Conservation (phyloP, 2,329 filamentous ascomycete genomes). For the Aotearoamyces nothofagi region DNA sequence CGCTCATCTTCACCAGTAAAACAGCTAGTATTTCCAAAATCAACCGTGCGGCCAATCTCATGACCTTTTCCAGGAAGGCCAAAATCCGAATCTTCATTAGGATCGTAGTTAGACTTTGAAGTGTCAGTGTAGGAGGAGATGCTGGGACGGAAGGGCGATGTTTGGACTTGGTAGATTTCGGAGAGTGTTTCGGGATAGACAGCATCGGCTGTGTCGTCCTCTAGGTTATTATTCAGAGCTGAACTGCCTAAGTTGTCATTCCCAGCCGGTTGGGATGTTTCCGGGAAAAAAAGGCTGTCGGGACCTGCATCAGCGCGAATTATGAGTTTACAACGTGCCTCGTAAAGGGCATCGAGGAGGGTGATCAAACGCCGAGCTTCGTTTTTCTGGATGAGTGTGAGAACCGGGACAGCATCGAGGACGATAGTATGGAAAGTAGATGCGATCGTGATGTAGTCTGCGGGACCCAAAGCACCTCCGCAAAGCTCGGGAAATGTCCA, state of each 20-base stretch:
- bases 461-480: constrained; percentile 50
- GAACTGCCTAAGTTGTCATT: constrained; percentile 5
- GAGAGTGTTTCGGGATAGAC: constrained; percentile 50
- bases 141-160: constrained; percentile 66
- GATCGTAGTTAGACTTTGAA: constrained; percentile 32
- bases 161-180: constrained; percentile 67
- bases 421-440: constrained; percentile 69
- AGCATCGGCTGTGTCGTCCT: constrained; percentile 28
- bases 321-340: constrained; percentile 64
- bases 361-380: constrained; percentile 72
- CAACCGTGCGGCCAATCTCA: constrained; percentile 24
- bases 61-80: constrained; percentile 20
- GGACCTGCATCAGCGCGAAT: constrained; percentile 52
- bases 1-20: constrained; percentile 72
- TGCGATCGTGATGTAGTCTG: constrained; percentile 71
- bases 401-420: constrained; percentile 51
- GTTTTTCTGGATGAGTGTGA: constrained; percentile 58
- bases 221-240: constrained; percentile 21
- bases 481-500: constrained; percentile 60
- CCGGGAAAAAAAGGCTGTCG: constrained; percentile 67
- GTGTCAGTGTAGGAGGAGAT: constrained; percentile 45
- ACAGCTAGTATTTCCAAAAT: constrained; percentile 52
- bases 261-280: constrained; percentile 20
- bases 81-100: constrained; percentile 42
- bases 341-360: constrained; percentile 65